A percentile compares a stretch with the other conserved stretches of the same genome.
These are phyloP conservation scores for Calonectria ilicicola DNA, from an alignment of 2,329 filamentous ascomycete genomes.

Conservation along the genomic window DNA sequence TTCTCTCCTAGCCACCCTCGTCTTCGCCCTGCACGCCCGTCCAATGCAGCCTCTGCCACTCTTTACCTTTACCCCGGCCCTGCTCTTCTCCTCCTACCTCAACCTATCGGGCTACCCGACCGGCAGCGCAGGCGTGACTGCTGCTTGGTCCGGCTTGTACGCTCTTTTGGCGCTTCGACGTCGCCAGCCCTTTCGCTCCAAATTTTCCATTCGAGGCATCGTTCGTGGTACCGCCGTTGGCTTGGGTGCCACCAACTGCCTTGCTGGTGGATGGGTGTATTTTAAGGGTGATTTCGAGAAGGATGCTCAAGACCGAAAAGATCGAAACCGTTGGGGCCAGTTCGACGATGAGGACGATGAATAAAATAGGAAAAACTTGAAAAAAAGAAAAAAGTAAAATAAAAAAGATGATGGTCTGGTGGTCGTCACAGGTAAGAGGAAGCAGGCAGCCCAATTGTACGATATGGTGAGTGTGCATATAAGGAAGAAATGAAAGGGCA, in stretches of 20 bases:
- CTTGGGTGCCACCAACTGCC: conserved; percentile 60
- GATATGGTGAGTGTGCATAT: not conserved
- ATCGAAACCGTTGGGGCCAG: conserved; percentile 64
- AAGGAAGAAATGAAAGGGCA: not conserved
- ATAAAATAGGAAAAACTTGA: not conserved
- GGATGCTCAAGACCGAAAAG: conserved; percentile 61
- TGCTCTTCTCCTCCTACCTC: conserved; percentile 69
- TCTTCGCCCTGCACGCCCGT: conserved; percentile 67
- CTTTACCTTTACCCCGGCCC: conserved; percentile 63
- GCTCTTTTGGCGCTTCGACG: conserved; percentile 65
- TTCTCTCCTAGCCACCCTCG: conserved; percentile 66
- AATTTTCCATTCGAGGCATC: conserved; percentile 60
- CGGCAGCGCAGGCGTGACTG: conserved; percentile 66
- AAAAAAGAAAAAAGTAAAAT: too few species aligned
- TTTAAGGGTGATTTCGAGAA: conserved; percentile 61
- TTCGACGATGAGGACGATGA: conserved; percentile 28
- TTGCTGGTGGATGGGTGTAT: conserved; percentile 65
- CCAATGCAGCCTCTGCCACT: conserved; percentile 65
- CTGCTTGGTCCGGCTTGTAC: conserved; percentile 69
- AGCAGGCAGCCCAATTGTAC: not conserved
- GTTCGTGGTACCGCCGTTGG: conserved; percentile 65
- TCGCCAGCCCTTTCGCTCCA: conserved; percentile 53
- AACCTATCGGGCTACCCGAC: conserved; percentile 70
- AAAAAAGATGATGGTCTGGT: too few species aligned
- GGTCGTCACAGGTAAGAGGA: too few species aligned